Percentiles rank a stretch among this genome's conserved stretches.
Conservation (phyloP, 202 grass and related monocot genomes). For the Brachypodium distachyon region DNA sequence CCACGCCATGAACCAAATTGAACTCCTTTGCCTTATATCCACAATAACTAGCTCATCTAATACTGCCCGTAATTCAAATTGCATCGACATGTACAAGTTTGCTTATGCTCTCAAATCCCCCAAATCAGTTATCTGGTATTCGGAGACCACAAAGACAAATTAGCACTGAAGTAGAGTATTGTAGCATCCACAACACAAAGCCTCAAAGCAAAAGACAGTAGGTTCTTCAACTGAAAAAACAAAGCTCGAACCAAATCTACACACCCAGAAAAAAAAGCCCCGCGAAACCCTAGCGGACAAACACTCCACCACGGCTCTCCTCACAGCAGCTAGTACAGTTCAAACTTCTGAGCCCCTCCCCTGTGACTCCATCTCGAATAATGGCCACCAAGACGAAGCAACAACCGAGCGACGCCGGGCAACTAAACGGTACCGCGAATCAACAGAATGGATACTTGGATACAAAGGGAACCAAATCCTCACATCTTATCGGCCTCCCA, state of each 20-base stretch:
- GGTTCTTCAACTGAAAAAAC: background rate
- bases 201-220: background rate
- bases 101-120: background rate
- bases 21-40: background rate
- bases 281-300: slow-evolving; percentile 42
- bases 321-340: background rate
- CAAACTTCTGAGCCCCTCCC: background rate
- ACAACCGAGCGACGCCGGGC: background rate
- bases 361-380: background rate
- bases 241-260: background rate
- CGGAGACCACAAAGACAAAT: background rate
- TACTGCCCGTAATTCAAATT: slow-evolving; percentile 2
- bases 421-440: background rate
- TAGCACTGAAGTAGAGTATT: background rate
- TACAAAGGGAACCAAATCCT: slow-evolving; percentile 28
- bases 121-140: background rate
- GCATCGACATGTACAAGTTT: background rate
- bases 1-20: background rate
- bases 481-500: slow-evolving; percentile 93
- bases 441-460: background rate
- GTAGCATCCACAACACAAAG: background rate
- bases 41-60: background rate
- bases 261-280: background rate
- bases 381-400: background rate
- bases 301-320: background rate